Evolutionary conservation across 345 rosid species (phyloP), one percentile per base, ranked within the genome.

Genomic region (Citrus unshiu): DNA sequence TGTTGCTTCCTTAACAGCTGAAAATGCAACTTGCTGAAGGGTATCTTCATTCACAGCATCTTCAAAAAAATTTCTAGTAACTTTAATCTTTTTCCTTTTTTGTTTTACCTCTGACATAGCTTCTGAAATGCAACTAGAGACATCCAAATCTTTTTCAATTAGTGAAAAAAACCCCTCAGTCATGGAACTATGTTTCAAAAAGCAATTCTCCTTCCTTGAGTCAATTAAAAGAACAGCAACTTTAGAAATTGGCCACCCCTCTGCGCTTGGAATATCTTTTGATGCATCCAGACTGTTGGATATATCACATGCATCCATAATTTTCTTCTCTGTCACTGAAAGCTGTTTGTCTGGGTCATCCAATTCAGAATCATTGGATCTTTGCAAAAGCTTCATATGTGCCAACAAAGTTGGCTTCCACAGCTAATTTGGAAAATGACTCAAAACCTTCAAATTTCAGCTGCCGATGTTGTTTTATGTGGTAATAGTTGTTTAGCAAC

Each of bases 101-200:
- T 80, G 78, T 25, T 78, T 70, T 61, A 70, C 58, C 76, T 79
- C 72, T 32, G 39, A 8, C 58, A 64, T 13, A 57, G 68, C 70
- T 74, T 83, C 84, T 49, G 85, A 71, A 54, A 25, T 78, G 72
- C 76, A 40, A 58, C 37, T 39, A 54, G 81, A 63, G 58, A 59
- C 79, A 74, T 86, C 78, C 67, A 87, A 43, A 73, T 83, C 81
- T 74, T 85, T 92, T 72, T 92, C 99, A 87, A 95, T 82, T 73
- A 92, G 57, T 2, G 97, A 89, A 96, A 97, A 92, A 63, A 92
- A 87, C 74, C 97, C 97, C 64, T 82, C 77, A 13, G 94, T 87
- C 64, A 88, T 70, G 37, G 77, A 75, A 82, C 90, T 85, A 68
- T 83, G 82, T 61, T 79, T 87, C 83, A 92, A 79, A 78, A 77